A percentile compares a stretch with the other conserved stretches of the same genome.
phyloP scores from a whole-genome alignment of 2,329 filamentous ascomycete species.

The Paecilomyces fulvus region DNA sequence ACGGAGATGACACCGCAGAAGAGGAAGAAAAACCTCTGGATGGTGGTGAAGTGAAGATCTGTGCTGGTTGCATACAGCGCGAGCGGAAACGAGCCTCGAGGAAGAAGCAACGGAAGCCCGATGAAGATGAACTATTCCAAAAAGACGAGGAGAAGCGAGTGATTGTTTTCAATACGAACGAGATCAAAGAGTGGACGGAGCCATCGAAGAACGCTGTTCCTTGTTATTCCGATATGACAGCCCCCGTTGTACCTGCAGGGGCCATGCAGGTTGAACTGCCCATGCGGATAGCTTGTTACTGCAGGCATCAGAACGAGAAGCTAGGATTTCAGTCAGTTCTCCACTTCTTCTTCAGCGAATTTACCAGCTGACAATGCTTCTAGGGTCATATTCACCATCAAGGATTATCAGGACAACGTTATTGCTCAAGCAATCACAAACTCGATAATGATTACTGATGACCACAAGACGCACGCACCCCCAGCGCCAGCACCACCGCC shows the following conservation, averaged over 20 bases:
- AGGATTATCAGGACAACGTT: constrained; percentile 66
- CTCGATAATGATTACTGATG: constrained; percentile 94
- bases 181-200: constrained; percentile 75
- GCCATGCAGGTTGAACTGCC: constrained; percentile 74
- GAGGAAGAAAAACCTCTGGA: constrained; percentile 68
- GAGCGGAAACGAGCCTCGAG: constrained; percentile 84
- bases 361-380: constrained; percentile 12
- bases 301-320: constrained; percentile 90
- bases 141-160: constrained; percentile 71
- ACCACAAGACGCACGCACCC: constrained; percentile 76
- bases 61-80: constrained; percentile 78
- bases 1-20: constrained; percentile 49
- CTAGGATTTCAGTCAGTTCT: constrained; percentile 60
- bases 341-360: background rate
- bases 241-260: constrained; percentile 38
- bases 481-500: constrained; percentile 27
- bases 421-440: constrained; percentile 78
- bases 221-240: constrained; percentile 26
- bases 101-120: constrained; percentile 87
- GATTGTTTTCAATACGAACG: constrained; percentile 83
- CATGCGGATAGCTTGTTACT: constrained; percentile 97
- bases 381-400: constrained; percentile 85
- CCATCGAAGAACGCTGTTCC: constrained; percentile 48
- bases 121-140: constrained; percentile 84
- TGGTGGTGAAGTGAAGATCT: constrained; percentile 91